These are phyloP conservation scores for Suillus plorans DNA, from an alignment of 768 basidiomycete species.

Conservation along the genomic window DNA sequence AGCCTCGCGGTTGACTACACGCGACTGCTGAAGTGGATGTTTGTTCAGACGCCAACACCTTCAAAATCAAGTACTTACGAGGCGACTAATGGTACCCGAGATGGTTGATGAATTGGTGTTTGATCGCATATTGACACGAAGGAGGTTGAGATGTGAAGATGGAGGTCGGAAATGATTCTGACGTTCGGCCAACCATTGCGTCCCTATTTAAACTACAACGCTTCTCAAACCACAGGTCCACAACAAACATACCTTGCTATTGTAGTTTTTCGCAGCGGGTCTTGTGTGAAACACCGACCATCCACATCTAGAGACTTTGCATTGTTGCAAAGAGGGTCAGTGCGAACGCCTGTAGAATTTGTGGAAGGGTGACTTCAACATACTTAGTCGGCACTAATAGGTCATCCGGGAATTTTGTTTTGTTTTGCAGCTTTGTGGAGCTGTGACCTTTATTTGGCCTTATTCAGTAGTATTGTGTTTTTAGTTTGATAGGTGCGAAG, in stretches of 20 bases:
- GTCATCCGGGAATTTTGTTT: background rate
- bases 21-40: slow-evolving; percentile 10
- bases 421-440: background rate
- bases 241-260: background rate
- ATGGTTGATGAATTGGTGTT: background rate
- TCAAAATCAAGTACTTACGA: background rate
- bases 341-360: background rate
- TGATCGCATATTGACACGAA: background rate
- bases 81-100: too few species aligned
- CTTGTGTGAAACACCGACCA: background rate
- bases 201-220: background rate
- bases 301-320: background rate
- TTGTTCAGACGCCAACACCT: background rate
- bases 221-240: background rate
- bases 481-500: background rate
- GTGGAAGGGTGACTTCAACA: background rate
- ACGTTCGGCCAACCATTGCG: background rate
- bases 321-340: background rate
- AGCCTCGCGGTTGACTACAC: slow-evolving; percentile 11
- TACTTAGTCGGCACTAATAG: too few species aligned
- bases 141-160: background rate
- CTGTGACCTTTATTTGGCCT: background rate
- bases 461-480: background rate
- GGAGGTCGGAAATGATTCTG: background rate
- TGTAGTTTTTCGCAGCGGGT: background rate